Evolutionary conservation across 108 stramenopile genomes (phyloP), one percentile per base, ranked within the genome.

Genomic region (Aureococcus anophagefferens): DNA sequence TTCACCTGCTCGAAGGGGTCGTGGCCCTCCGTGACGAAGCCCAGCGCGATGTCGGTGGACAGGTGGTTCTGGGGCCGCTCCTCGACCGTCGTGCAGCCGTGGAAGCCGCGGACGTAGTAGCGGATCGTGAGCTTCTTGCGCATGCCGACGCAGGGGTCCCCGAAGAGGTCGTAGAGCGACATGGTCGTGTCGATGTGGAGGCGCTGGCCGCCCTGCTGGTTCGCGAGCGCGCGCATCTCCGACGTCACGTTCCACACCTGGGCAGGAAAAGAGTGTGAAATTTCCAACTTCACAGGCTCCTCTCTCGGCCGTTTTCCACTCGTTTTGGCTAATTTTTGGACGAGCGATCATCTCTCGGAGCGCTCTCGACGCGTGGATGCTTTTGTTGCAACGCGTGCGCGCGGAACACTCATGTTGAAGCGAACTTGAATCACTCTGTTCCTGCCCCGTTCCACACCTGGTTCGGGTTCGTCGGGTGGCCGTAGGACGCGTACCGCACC

Each of bases 121-220:
- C 66, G 72, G 11, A 79, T 65, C 18, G 46, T 30, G 33, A 79
- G 66, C n/a, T 64, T 71, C 72, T 79, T 79, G 35, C 72, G 64
- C 30, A 76, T 46, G 29, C 76, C 76, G 16, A 76, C 76, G 62
- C 76, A 79, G 15, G 79, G 79, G 34, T 79, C 79, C 0, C 79
- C 79, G 45, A 79, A 79, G 1, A 77, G 62, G 5, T 73, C 67
- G 0, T 40, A 32, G 17, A 78, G 40, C 0, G 32, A 32, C 31
- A 71, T 64, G 31, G 51, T 30, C n/a, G 68, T 62, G 51, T 35
- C 37, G 36, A 76, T 74, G 34, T 68, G 35, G 11, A 76, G 73
- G 21, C 37, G 69, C 30, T 74, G 68, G 0, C 76, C 76, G n/a
- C 76, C 76, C 35, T 74, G 75, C 21, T 15, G 34, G n/a, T 76